Evolutionary conservation across 345 rosid genomes (phyloP), one percentile per base, ranked within the genome.

Genomic region (Citrus glauca): DNA sequence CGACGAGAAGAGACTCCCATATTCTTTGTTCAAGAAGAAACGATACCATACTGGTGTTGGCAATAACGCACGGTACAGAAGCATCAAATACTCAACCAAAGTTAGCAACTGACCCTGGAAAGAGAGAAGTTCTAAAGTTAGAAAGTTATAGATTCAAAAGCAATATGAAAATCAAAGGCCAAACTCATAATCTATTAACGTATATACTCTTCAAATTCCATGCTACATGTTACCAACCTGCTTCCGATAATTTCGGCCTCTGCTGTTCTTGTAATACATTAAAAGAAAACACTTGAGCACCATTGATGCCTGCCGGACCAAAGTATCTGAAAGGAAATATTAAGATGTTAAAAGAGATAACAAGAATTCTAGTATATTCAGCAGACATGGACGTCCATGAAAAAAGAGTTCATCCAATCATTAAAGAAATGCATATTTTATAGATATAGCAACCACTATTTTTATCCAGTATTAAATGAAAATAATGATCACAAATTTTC

Each of bases 281-380:
- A 97, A 83, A 37, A 97, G 86, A 85, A 87, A 78, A 87, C 98
- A 97, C 84, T 97, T 97, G 76, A 91, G 60, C 55, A 89, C 90
- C 99, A 94, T 97, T 25, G 98, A 89, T 72, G 91, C 91, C 86
- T 97, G 99, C 59, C 98, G 90, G 78, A 82, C 97, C 87, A 97
- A 86, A 70, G 98, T 90, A 90, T 97, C 98, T 97, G 96, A 66
- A 84, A 80, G 65, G 75, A 74, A 79, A 50, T 64, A 69, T 67
- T 25, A 80, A 24, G 56, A 64, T 27, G 79, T 38, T 57, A 2
- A 9, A 5, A 62, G 33, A 74, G 82, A 66, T 48, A 80, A 69
- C 20, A 37, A 75, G 28, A 66, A 45, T 30, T 14, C 66, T 37
- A 76, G 28, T 60, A 63, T 42, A 74, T 77, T 74, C 22, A 27